phyloP scores from a whole-genome alignment of 345 rosid genomes.

The Eucalyptus shirleyi region DNA sequence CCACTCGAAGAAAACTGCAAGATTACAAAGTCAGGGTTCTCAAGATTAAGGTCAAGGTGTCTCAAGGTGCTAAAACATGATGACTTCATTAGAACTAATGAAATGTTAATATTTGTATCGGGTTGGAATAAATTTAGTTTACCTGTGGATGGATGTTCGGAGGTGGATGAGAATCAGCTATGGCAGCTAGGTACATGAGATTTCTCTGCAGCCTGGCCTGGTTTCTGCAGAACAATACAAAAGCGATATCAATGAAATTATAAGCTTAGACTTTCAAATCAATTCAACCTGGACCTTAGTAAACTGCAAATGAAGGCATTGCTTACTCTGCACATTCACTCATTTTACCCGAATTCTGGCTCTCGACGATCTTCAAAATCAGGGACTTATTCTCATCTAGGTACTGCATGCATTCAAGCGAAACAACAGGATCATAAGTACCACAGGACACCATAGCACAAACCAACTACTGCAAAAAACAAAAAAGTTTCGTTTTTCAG shows the following conservation, averaged over 20 bases:
- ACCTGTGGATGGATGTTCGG: slow-evolving; percentile 85
- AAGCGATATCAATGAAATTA: background rate
- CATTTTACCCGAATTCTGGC: slow-evolving; percentile 92
- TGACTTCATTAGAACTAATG: background rate
- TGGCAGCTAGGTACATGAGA: slow-evolving; percentile 97
- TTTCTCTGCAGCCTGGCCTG: slow-evolving; percentile 96
- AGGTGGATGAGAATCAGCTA: slow-evolving; percentile 95
- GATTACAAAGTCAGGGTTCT: background rate
- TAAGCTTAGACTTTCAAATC: background rate
- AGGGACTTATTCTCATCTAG: slow-evolving; percentile 98
- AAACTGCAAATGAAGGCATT: background rate
- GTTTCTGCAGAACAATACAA: slow-evolving; percentile 36
- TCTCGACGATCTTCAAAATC: slow-evolving; percentile 99
- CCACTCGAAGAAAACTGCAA: slow-evolving; percentile 66
- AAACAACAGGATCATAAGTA: background rate
- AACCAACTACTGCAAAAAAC: background rate
- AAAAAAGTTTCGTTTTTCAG: background rate
- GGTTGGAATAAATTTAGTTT: background rate
- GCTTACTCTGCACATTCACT: slow-evolving; percentile 97
- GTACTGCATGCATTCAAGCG: slow-evolving; percentile 45
- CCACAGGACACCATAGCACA: background rate
- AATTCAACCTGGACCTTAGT: background rate
- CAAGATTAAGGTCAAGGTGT: background rate
- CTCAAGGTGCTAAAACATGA: background rate
- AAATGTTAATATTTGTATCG: background rate